phyloP scores from a whole-genome alignment of 306 rosid genomes.

The Cyclanthera cordifolia region DNA sequence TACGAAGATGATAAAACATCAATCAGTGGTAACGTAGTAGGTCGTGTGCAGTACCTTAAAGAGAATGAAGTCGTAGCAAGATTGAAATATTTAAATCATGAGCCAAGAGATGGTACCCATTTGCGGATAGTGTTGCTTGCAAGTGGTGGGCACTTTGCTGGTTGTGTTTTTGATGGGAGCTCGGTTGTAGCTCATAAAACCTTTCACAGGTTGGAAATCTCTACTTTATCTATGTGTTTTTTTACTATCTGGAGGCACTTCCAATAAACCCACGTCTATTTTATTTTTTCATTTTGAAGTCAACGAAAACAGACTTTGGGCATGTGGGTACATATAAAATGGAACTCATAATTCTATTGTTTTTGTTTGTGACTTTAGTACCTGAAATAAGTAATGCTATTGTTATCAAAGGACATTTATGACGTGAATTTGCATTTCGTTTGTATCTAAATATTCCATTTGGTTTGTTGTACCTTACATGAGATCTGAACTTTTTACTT shows the following conservation, averaged over 20 bases:
- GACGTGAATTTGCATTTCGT: background rate
- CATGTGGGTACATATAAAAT: background rate
- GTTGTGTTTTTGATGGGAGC: slow-evolving; percentile 82
- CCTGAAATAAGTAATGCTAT: background rate
- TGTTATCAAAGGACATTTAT: background rate
- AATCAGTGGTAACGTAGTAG: slow-evolving; percentile 2
- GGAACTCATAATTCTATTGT: background rate
- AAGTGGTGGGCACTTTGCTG: slow-evolving; percentile 90
- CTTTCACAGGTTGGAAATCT: slow-evolving; percentile 67
- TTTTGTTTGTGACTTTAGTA: background rate
- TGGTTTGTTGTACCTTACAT: background rate
- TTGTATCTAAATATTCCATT: background rate
- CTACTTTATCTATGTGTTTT: background rate
- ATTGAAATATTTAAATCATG: slow-evolving; percentile 42
- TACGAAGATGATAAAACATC: slow-evolving; percentile 27
- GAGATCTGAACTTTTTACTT: slow-evolving; percentile 10
- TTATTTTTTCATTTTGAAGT: background rate
- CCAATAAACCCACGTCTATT: background rate
- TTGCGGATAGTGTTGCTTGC: slow-evolving; percentile 75
- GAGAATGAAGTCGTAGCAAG: slow-evolving; percentile 38
- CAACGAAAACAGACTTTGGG: background rate
- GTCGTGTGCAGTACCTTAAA: slow-evolving; percentile 4
- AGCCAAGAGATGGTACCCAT: slow-evolving; percentile 49
- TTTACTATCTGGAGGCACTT: background rate
- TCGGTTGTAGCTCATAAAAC: slow-evolving; percentile 77